Percentiles rank a stretch among this genome's conserved stretches.
Conservation (phyloP, 495 filamentous ascomycete species). For the Hyaloscypha finlandica region DNA sequence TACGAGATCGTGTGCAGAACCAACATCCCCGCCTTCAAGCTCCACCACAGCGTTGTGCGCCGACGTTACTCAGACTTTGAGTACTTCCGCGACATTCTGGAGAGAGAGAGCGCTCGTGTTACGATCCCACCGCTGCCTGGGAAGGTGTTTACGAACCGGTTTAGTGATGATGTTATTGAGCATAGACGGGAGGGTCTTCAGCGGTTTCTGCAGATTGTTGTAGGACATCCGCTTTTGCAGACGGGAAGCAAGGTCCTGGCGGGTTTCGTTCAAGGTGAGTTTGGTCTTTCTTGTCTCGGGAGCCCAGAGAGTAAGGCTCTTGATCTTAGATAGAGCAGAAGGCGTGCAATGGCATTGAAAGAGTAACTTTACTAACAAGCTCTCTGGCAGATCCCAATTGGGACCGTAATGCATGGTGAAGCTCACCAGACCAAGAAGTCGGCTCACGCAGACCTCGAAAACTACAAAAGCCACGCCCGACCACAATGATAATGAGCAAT, state of each 20-base stretch:
- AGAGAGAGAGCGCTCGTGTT: constrained; percentile 90
- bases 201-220: constrained; percentile 96
- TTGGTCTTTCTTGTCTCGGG: constrained; percentile 1
- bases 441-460: constrained; percentile 45
- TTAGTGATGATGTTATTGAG: constrained; percentile 98
- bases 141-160: constrained; percentile 97
- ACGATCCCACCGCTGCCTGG: constrained; percentile 95
- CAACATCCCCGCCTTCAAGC: constrained; percentile 98
- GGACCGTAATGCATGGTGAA: constrained; percentile 76
- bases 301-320: background rate
- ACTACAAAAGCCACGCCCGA: constrained; percentile 48
- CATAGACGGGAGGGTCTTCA: constrained; percentile 89
- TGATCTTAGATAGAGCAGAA: background rate
- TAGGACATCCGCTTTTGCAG: constrained; percentile 93
- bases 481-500: constrained; percentile 26
- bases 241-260: constrained; percentile 96
- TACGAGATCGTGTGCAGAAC: constrained; percentile 97
- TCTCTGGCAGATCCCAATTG: constrained; percentile 65
- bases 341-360: background rate
- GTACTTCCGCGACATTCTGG: constrained; percentile 96
- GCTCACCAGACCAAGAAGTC: constrained; percentile 17
- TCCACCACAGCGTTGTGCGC: constrained; percentile 77
- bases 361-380: constrained; percentile 26
- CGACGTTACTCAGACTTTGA: constrained; percentile 97
- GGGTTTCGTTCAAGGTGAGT: constrained; percentile 91